Evolutionary conservation across 768 basidiomycete species (phyloP).

Genomic region (Mrakia hoshinonis): DNA sequence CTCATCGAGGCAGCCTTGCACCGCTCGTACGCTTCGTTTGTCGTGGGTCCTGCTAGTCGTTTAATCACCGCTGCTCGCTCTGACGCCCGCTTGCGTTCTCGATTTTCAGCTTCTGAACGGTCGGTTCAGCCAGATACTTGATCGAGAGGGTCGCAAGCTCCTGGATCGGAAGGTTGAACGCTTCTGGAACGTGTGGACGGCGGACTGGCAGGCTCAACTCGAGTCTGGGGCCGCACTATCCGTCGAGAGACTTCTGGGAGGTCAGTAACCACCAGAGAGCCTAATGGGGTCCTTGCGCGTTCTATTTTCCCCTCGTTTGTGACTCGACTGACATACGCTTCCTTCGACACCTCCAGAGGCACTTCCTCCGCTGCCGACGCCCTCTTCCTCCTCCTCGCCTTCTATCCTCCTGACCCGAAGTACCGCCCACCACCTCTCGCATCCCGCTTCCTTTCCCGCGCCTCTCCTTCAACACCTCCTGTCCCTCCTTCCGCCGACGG

Average conservation of each 20-base stretch:
- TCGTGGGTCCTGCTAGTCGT: neutral
- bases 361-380: neutral
- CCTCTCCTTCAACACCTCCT: conserved; percentile 2
- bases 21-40: neutral
- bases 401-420: conserved; percentile 10
- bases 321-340: neutral
- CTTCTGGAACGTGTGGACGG: conserved; percentile 16
- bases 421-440: neutral
- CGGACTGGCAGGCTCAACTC: conserved; percentile 8
- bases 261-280: too few species aligned
- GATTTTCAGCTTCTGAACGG: conserved; percentile 14
- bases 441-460: conserved; percentile 6
- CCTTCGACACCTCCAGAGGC: neutral
- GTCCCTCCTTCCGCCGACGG: neutral
- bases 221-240: conserved; percentile 1
- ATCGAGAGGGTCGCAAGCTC: neutral
- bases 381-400: neutral
- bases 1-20: neutral
- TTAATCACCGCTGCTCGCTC: neutral
- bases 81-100: neutral
- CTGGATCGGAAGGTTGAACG: neutral
- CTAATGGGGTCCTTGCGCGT: too few species aligned
- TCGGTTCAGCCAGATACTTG: neutral
- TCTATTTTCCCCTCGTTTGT: neutral
- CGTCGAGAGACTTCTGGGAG: conserved; percentile 6